Evolutionary conservation across 1,284 basidiomycete species (phyloP).

Genomic region (Ceratobasidium sp.): DNA sequence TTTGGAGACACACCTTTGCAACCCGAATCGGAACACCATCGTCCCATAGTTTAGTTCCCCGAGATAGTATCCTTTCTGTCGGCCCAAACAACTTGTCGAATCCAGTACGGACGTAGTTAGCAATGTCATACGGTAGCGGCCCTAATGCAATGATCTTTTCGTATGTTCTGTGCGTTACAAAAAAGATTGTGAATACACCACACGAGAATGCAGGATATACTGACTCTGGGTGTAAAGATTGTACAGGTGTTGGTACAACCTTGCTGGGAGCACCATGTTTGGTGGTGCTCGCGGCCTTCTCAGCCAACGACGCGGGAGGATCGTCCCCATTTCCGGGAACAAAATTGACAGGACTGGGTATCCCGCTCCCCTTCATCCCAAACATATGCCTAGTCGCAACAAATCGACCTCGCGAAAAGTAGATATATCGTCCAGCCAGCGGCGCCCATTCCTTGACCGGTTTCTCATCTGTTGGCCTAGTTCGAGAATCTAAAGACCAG

Average conservation of each 20-base stretch:
- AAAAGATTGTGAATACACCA: neutral
- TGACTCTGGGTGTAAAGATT: conserved; percentile 15
- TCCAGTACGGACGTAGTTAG: conserved; percentile 13
- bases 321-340: conserved; percentile 30
- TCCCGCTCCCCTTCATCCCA: conserved; percentile 35
- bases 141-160: conserved; percentile 34
- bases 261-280: neutral
- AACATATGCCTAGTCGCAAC: conserved; percentile 38
- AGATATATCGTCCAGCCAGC: conserved; percentile 30
- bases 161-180: conserved; percentile 7
- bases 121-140: conserved; percentile 21
- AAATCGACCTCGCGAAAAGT: conserved; percentile 30
- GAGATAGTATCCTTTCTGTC: conserved; percentile 18
- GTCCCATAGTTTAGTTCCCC: conserved; percentile 28
- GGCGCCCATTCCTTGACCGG: conserved; percentile 25
- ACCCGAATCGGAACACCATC: conserved; percentile 29
- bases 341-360: conserved; percentile 33
- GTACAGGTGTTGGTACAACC: neutral
- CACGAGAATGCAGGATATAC: neutral
- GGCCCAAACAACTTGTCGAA: conserved; percentile 33
- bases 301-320: neutral
- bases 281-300: neutral
- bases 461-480: conserved; percentile 7
- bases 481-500: conserved; percentile 27
- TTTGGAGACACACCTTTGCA: conserved; percentile 1